Conservation (phyloP, 306 rosid genomes). For the Cicer bijugum region DNA sequence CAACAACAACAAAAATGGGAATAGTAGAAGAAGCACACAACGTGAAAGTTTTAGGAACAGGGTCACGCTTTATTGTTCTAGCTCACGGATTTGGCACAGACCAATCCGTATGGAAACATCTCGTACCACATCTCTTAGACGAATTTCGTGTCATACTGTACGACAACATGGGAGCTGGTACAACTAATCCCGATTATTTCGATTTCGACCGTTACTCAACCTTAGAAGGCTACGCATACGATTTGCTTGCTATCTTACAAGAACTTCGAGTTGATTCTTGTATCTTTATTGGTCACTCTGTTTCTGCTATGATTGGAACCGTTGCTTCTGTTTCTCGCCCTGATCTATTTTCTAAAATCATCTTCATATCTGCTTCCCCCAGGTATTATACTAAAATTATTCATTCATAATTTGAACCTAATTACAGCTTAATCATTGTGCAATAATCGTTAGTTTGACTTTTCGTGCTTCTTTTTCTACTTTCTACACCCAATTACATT, state of each 20-base stretch:
- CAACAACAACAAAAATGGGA: conserved; percentile 40
- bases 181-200: conserved; percentile 58
- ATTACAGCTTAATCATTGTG: background rate
- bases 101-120: conserved; percentile 56
- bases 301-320: conserved; percentile 52
- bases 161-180: conserved; percentile 58
- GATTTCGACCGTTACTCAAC: conserved; percentile 51
- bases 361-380: conserved; percentile 51
- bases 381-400: conserved; percentile 33
- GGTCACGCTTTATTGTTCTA: conserved; percentile 46
- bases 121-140: conserved; percentile 53
- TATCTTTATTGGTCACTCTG: conserved; percentile 50
- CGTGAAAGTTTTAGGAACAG: conserved; percentile 50
- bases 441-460: conserved; percentile 19
- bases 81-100: conserved; percentile 58
- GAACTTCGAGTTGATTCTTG: conserved; percentile 49
- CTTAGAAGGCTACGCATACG: conserved; percentile 51
- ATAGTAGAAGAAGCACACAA: conserved; percentile 55
- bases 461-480: conserved; percentile 1
- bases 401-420: background rate
- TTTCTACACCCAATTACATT: background rate
- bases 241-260: conserved; percentile 49
- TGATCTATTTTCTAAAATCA: conserved; percentile 47
- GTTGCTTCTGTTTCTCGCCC: conserved; percentile 53
- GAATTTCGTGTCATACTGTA: conserved; percentile 49